Conservation (phyloP, 2,329 filamentous ascomycete genomes). For the Monosporascus sp. region DNA sequence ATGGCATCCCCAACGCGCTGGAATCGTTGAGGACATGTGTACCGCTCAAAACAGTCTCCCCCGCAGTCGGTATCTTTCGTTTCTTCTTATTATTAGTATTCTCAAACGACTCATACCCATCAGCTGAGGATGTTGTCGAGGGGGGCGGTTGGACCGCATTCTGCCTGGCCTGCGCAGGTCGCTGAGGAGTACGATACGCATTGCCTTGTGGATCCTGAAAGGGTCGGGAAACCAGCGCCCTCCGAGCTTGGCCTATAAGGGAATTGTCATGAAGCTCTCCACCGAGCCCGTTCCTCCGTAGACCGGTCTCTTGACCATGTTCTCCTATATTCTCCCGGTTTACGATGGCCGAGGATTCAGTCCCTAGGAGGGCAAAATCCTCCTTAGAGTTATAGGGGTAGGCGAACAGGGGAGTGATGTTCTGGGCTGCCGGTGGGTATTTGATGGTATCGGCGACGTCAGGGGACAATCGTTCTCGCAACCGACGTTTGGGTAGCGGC, state of each 20-base stretch:
- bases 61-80: conserved; percentile 89
- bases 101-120: conserved; percentile 95
- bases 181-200: conserved; percentile 36
- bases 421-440: conserved; percentile 72
- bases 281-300: conserved; percentile 21
- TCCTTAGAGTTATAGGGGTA: conserved; percentile 58
- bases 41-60: conserved; percentile 52
- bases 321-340: conserved; percentile 26
- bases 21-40: conserved; percentile 35
- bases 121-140: conserved; percentile 66
- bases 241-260: conserved; percentile 17
- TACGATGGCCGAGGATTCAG: conserved; percentile 17
- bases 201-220: conserved; percentile 41
- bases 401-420: conserved; percentile 69
- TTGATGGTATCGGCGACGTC: conserved; percentile 78
- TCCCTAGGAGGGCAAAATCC: conserved; percentile 33
- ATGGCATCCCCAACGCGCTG: conserved; percentile 26
- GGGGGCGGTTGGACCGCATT: conserved; percentile 51
- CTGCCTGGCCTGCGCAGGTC: conserved; percentile 40
- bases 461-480: conserved; percentile 81
- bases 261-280: conserved; percentile 18
- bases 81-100: conserved; percentile 99
- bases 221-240: conserved; percentile 37
- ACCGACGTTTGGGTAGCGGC: conserved; percentile 80
- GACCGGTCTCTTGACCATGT: conserved; percentile 32